Evolutionary conservation across 2,329 filamentous ascomycete genomes (phyloP), one percentile per base, ranked within the genome.

Genomic region (Fusarium sp.): DNA sequence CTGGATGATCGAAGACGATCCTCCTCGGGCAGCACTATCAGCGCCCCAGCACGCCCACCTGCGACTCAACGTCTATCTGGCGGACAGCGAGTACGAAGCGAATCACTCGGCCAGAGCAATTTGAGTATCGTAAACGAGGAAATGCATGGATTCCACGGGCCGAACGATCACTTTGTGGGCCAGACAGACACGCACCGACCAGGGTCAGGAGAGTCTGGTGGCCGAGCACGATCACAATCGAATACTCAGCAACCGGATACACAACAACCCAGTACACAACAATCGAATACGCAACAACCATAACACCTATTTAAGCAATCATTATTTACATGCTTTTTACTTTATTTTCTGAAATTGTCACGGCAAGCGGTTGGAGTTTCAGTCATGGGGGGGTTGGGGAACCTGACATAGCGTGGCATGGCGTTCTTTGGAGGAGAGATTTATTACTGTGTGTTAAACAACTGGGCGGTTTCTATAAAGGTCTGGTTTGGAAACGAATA

Each of bases 91-190:
- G 65, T 67, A 57, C 70, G 77, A 6, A 78, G 76, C 20, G 77
- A 78, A 34, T 78, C 77, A 1, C 38, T 74, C 2, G 76, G 74
- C 0, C 76, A 76, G 42, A 68, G 68, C 6, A 60, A 73, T 38
- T 67, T 82, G 35, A 76, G 73, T 20, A 74, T 77, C 3, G 84
- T 88, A 35, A 81, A 78, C 52, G 87, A 89, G 74, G 85, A 87
- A 66, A 80, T 87, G 60, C 86, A 88, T 62, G 87, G 87, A 4
- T 84, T 86, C 40, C 85, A 88, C 64, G 87, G 87, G 1, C 82
- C 85, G 2, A 65, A 76, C 4, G 77, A 84, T 58, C 77, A 80
- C 1, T 81, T 82, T 10, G 82, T 80, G 6, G 86, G 87, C 0
- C 83, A 88, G 76, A 88, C 81, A 1, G 81, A 70, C n/a, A 70